Base-by-base conservation (phyloP, 805 yeast genomes). In the Pichia nanzhaoensis region DNA sequence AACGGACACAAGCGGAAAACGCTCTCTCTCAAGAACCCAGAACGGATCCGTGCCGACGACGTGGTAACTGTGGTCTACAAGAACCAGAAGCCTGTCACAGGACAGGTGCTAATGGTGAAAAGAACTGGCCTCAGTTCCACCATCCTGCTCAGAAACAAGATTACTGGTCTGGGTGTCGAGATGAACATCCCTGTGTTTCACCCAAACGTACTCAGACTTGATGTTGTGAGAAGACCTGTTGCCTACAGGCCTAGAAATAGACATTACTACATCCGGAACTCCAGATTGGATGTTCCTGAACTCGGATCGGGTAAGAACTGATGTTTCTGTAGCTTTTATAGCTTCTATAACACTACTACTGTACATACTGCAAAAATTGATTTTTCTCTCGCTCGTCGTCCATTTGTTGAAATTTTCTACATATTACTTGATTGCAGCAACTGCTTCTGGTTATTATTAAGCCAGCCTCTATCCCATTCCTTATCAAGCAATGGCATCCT, bases 191-290 rank as follows among this genome's bases (percentile, higher is more conserved):
- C 91, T 24, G 66, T 91, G 21, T 91, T 73, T 69, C 84, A 83
- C 50, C 96, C 97, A 7, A 70, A 78, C 44, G 73, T 93, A 45
- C 76, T 80, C 51, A 77, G 82, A 63, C 72, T 91, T 43, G 97
- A 90, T 65, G 64, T 89, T 34, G 64, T 91, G 50, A 75, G 84
- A 64, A 82, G 82, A 64, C 91, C 95, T 33, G 64, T 68, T 51
- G 77, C 75, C 58, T 81, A 87, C 65, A 78, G 84, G 71, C 71
- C 74, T 51, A 80, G 95, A 76, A 78, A 80, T 67, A 91, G 87
- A 72, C 91, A 88, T 56, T 90, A 83, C 73, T 93, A 87, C 67
- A 84, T 93, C 59, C 84, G 96, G 69, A 83, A 76, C 64, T 73
- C 82, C 42, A 80, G 78, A 59, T 67, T 80, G 63, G 95, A 86